These are phyloP conservation scores for Populus deltoides DNA, from an alignment of 345 rosid species.

Conservation along the genomic window DNA sequence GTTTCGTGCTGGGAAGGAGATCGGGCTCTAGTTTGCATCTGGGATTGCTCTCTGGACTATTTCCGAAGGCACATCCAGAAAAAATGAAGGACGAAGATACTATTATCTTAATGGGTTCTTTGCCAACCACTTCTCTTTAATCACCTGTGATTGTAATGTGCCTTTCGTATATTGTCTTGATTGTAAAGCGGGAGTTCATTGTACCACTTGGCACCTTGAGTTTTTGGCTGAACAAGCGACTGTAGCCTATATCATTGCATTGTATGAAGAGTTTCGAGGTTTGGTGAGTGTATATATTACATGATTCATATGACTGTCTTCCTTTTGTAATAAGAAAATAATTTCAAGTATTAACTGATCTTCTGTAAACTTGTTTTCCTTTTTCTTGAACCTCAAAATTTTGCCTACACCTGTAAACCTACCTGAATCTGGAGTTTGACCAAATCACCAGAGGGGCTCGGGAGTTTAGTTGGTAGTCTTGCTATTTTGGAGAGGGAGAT, in stretches of 20 bases:
- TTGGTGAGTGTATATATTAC: background rate
- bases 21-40: conserved; percentile 41
- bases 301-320: background rate
- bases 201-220: background rate
- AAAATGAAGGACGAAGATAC: conserved; percentile 39
- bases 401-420: no score
- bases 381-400: no score
- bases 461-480: no score
- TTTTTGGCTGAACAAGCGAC: background rate
- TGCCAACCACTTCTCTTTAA: conserved; percentile 61
- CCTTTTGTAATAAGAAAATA: no score
- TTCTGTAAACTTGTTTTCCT: no score
- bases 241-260: background rate
- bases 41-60: conserved; percentile 58
- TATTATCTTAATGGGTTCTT: conserved; percentile 69
- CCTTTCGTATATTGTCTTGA: conserved; percentile 23
- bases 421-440: no score
- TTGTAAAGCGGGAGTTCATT: background rate
- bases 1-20: conserved; percentile 39
- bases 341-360: no score
- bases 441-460: no score
- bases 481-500: no score
- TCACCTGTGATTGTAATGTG: conserved; percentile 7
- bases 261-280: conserved; percentile 6
- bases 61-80: conserved; percentile 50